These are phyloP conservation scores for Phanerochaete carnosa DNA, from an alignment of 768 basidiomycete genomes.

Conservation along the genomic window DNA sequence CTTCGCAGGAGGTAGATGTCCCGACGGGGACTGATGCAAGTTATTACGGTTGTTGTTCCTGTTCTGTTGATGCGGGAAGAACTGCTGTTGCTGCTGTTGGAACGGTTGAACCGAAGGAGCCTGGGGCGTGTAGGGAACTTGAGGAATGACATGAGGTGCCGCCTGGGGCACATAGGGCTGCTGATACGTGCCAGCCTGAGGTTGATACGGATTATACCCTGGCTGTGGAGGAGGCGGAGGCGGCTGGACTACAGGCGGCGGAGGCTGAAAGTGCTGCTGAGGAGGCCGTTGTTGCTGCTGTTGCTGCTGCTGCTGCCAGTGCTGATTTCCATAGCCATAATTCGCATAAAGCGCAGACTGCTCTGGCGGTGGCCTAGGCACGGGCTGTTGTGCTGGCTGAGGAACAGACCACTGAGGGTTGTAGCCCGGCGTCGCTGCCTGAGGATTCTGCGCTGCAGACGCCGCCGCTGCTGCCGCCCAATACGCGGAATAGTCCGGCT, in stretches of 20 bases:
- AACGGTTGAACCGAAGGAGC: conserved; percentile 40
- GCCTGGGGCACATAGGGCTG: conserved; percentile 68
- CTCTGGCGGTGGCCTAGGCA: conserved; percentile 66
- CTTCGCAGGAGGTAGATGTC: conserved; percentile 89
- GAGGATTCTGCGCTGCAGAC: conserved; percentile 49
- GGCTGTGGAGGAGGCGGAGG: conserved; percentile 56
- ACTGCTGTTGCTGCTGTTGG: conserved; percentile 31
- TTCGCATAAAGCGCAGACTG: conserved; percentile 87
- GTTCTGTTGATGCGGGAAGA: conserved; percentile 23
- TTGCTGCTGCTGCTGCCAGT: conserved; percentile 60
- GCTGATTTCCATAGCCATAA: conserved; percentile 81
- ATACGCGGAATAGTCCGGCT: conserved; percentile 76
- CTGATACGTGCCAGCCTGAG: conserved; percentile 52
- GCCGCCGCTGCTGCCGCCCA: conserved; percentile 61
- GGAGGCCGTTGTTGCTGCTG: conserved; percentile 34
- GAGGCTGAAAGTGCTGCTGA: conserved; percentile 49
- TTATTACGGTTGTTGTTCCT: conserved; percentile 29
- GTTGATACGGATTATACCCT: conserved; percentile 76
- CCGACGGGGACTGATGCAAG: conserved; percentile 62
- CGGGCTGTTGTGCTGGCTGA: conserved; percentile 38
- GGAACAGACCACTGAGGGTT: conserved; percentile 65
- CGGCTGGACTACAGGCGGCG: conserved; percentile 47
- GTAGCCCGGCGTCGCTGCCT: conserved; percentile 38
- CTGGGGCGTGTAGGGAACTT: conserved; percentile 40
- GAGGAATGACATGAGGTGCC: conserved; percentile 39